Conservation (phyloP, 495 filamentous ascomycete genomes). For the Hyaloscypha bicolor region DNA sequence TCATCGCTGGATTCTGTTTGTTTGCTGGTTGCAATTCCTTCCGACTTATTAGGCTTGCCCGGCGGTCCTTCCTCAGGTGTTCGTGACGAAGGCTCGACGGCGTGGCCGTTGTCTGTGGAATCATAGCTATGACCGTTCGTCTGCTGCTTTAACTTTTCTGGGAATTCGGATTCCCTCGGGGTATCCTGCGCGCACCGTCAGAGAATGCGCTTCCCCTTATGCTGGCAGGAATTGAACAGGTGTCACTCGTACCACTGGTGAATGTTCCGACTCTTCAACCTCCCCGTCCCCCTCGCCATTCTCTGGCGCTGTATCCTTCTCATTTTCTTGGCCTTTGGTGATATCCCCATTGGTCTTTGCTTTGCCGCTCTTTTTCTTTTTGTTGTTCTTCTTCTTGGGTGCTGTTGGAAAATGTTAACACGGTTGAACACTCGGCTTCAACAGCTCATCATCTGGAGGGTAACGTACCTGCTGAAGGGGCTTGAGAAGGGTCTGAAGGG, state of each 20-base stretch:
- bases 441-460: background rate
- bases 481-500: constrained; percentile 30
- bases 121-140: constrained; percentile 29
- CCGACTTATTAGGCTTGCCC: constrained; percentile 22
- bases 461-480: constrained; percentile 34
- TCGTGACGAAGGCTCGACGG: constrained; percentile 26
- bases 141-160: constrained; percentile 13
- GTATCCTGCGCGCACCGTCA: constrained; percentile 32
- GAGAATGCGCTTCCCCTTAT: constrained; percentile 6
- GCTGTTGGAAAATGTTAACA: constrained; percentile 39
- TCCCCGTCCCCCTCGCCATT: constrained; percentile 41
- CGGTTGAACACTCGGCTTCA: constrained; percentile 2
- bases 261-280: constrained; percentile 33
- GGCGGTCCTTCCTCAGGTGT: constrained; percentile 2
- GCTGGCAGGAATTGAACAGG: constrained; percentile 30
- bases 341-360: constrained; percentile 37
- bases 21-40: constrained; percentile 18
- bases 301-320: constrained; percentile 35
- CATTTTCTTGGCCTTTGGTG: constrained; percentile 40
- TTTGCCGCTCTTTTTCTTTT: constrained; percentile 62
- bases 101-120: constrained; percentile 38
- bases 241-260: constrained; percentile 34
- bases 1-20: constrained; percentile 52
- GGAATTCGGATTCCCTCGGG: constrained; percentile 27
- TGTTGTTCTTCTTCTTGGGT: constrained; percentile 70